Conservation (phyloP, 768 basidiomycete genomes). For the Russula emetica region DNA sequence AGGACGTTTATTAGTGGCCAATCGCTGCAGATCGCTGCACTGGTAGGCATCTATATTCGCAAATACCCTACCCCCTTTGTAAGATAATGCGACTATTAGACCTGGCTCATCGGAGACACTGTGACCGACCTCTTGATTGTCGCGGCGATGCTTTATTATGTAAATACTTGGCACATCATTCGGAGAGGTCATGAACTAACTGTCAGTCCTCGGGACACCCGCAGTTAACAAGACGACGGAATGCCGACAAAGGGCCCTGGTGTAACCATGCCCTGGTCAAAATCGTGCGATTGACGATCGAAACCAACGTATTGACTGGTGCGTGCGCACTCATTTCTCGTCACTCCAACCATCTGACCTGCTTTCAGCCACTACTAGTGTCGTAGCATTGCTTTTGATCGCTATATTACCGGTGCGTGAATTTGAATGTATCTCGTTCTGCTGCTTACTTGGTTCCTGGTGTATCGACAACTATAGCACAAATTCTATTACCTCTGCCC, state of each 20-base stretch:
- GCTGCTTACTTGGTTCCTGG: not conserved
- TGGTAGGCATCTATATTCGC: not conserved
- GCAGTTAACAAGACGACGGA: constrained; percentile 2
- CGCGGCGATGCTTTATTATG: constrained; percentile 1
- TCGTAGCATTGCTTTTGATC: not conserved
- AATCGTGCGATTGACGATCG: constrained; percentile 15
- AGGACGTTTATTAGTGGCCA: not conserved
- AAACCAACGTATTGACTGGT: constrained; percentile 15
- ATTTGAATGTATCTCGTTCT: not conserved
- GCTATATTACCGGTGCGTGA: constrained; percentile 2
- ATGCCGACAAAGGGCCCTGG: not conserved
- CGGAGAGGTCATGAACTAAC: not conserved
- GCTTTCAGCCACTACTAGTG: not conserved
- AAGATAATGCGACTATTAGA: not conserved
- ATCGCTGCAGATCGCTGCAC: not conserved
- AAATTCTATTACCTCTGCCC: constrained; percentile 17
- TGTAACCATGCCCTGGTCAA: not conserved
- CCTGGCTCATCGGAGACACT: constrained; percentile 9
- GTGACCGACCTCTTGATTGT: constrained; percentile 7
- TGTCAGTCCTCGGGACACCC: not conserved
- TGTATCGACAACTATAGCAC: not conserved
- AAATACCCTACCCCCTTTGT: no score
- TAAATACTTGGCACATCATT: not conserved
- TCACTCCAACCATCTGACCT: not conserved
- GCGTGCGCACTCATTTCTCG: not conserved